A percentile compares a stretch with the other conserved stretches of the same genome.
Conservation (phyloP, 345 rosid genomes). For the Limnanthes douglasii region DNA sequence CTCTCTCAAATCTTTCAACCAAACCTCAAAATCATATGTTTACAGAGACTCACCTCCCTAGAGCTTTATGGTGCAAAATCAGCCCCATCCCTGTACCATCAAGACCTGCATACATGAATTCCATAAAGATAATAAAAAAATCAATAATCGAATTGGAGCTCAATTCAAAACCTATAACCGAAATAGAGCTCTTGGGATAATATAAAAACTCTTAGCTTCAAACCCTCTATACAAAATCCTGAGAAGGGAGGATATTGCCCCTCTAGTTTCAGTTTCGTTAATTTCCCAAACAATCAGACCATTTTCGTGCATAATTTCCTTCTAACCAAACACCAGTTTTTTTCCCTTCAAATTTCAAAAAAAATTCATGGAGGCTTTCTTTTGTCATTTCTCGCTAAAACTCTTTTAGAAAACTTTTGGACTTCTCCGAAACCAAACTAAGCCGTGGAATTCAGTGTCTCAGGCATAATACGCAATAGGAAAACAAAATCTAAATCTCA, state of each 20-base stretch:
- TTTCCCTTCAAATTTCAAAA: not conserved
- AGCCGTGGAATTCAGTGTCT: not conserved
- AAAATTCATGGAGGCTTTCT: too few relatives aligned
- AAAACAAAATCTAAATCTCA: not conserved
- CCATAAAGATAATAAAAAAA: not conserved
- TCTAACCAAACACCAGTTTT: not conserved
- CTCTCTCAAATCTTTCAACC: too few relatives aligned
- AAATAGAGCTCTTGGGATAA: not conserved
- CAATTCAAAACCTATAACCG: not conserved
- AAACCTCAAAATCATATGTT: too few relatives aligned
- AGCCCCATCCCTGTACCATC: constrained; percentile 60
- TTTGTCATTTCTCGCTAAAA: too few relatives aligned
- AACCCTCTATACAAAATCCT: not conserved
- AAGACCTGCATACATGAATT: constrained; percentile 18
- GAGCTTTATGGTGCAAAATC: constrained; percentile 51
- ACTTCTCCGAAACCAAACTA: too few relatives aligned
- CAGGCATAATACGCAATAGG: not conserved
- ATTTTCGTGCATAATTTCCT: too few relatives aligned
- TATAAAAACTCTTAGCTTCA: not conserved
- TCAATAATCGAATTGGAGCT: not conserved
- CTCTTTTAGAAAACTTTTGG: too few relatives aligned
- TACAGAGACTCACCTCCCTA: constrained; percentile 67
- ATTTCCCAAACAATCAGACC: too few relatives aligned
- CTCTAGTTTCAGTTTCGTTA: not conserved
- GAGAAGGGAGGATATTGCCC: not conserved